Conservation (phyloP, 306 rosid genomes). For the Trifolium fragiferum region DNA sequence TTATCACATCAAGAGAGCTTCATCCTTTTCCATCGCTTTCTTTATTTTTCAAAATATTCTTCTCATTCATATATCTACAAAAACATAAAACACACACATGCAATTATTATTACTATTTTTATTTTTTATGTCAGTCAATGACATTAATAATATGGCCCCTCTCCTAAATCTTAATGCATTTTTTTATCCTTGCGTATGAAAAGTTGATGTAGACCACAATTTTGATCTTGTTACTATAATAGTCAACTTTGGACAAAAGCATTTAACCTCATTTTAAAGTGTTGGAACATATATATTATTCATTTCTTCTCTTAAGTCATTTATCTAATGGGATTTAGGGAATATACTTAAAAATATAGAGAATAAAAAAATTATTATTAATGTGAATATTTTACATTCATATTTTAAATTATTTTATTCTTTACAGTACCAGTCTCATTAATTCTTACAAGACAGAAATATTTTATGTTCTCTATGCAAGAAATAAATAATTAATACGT, state of each 20-base stretch:
- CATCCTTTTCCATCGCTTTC: constrained; percentile 49
- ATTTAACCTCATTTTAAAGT: not conserved
- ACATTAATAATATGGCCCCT: constrained; percentile 7
- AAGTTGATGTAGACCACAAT: not conserved
- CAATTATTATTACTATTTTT: not conserved
- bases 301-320: not conserved
- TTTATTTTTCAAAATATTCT: constrained; percentile 53
- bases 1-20: constrained; percentile 25
- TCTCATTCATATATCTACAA: constrained; percentile 43
- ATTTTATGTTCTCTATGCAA: no score
- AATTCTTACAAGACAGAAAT: not conserved
- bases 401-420: not conserved
- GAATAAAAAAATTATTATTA: no score
- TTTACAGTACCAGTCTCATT: not conserved
- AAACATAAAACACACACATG: not conserved
- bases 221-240: not conserved
- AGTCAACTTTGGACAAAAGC: not conserved
- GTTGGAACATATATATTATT: not conserved
- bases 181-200: not conserved
- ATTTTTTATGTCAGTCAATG: not conserved
- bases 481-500: not conserved
- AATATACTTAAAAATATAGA: no score
- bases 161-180: not conserved
- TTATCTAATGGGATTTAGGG: no score
- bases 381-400: no score